Base-by-base conservation (phyloP, 2,329 filamentous ascomycete genomes). In the Aspergillus sojae region DNA sequence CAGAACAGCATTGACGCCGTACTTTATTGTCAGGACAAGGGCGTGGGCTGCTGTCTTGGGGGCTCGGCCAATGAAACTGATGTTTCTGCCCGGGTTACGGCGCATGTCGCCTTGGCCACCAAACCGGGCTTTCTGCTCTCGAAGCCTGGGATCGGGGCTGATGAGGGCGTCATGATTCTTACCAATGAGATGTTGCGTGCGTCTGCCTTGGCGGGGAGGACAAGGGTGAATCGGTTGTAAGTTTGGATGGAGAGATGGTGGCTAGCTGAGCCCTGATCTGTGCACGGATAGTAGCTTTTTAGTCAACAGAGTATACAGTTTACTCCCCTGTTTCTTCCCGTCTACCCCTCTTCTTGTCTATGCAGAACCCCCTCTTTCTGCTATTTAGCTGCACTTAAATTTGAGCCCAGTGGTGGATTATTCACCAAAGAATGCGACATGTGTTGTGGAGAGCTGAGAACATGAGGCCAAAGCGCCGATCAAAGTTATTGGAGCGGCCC, bases 81-180 rank as follows among this genome's bases (percentile, higher is more conserved):
- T n/a, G 68, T 72, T 39, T 73, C 72, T 58, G 63, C 67, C 36
- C 71, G 71, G 54, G 71, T 73, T 53, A 71, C 71, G n/a, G 68
- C 65, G 48, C 71, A 62, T 39, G 60, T 62, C 34, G 60, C 60
- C 12, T 39, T 62, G 46, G 60, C 60, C n/a, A 58, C 60, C 21
- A 36, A 46, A 12, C 60, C 60, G 3, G 56, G 53, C 9, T 62
- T 62, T 23, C 21, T 62, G 26, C 60, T 62, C 26, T 62, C 60
- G 1, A 62, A 62, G 21, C 60, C 60, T 12, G 60, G 56, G 9
- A 62, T 62, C 14, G 60, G 60, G 1, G 60, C 60, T 12, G 60
- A 62, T 21, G 60, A 62, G 48, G 60, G 60, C 19, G 26, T 62
- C 4, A 62, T 62, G 60, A 58, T 62, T 32, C 55, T 62, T 41